phyloP scores from a whole-genome alignment of 805 yeast species.

The Millerago galiae region DNA sequence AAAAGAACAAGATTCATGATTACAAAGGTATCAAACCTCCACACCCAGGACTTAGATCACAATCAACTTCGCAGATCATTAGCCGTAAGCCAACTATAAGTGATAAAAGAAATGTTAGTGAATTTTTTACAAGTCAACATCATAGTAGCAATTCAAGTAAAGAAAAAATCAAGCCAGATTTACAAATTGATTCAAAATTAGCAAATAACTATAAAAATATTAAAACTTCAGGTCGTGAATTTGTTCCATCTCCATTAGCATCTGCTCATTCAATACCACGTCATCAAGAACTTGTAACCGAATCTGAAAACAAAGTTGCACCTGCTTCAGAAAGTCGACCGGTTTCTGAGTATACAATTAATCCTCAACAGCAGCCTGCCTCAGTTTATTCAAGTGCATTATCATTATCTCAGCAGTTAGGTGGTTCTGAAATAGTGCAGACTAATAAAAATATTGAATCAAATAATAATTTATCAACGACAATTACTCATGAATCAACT shows the following conservation, averaged over 20 bases:
- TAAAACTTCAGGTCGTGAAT: not conserved
- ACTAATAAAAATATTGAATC: not conserved
- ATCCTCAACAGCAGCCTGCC: not conserved
- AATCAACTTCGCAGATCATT: slow-evolving; percentile 9
- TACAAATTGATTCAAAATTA: slow-evolving; percentile 6
- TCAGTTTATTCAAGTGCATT: not conserved
- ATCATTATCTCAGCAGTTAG: not conserved
- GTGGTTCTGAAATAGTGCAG: not conserved
- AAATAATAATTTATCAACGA: not conserved
- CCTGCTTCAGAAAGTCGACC: not conserved
- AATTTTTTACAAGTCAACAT: slow-evolving; percentile 4
- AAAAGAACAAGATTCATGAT: not conserved
- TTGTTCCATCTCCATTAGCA: slow-evolving; percentile 1
- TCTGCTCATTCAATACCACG: not conserved
- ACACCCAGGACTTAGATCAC: slow-evolving; percentile 10
- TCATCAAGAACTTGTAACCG: not conserved
- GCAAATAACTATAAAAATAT: slow-evolving; percentile 3
- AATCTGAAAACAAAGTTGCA: not conserved
- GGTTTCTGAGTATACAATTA: not conserved
- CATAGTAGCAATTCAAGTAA: not conserved
- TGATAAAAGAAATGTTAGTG: slow-evolving; percentile 17
- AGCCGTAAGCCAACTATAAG: not conserved
- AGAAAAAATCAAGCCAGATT: not conserved
- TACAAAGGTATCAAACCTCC: slow-evolving; percentile 1
- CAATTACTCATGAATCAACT: not conserved